Evolutionary conservation across 257 asterid genomes (phyloP), one percentile per base, ranked within the genome.

Genomic region (Echium plantagineum): DNA sequence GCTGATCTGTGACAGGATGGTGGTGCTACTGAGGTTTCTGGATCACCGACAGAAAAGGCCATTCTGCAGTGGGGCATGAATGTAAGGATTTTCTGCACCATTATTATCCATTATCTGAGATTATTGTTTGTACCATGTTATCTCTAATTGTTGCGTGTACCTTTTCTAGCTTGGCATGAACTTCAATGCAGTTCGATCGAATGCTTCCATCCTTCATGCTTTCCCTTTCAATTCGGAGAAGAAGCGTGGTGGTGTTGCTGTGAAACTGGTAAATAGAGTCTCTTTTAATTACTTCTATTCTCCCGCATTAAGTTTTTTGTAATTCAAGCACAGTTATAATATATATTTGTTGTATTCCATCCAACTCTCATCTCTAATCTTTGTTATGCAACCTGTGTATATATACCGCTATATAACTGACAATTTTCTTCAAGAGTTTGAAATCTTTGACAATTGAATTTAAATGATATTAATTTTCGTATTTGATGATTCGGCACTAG

Each of bases 41-140:
- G 98, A 28, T 91, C 98, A 63, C 96, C 98, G 46, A 91, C 98
- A 21, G 98, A 91, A 68, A 91, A 91, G 80, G 94, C 98, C 67
- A 83, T 91, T 75, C 94, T 91, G 63, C 96, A 85, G 71, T 91
- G 95, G 95, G 98, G 80, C 59, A 42, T 91, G 58, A 82, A 84
- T 66, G 96, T 91, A 82, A 71, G 56, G 61, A n/a, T 21, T 35
- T 12, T 17, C 15, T 47, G 58, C 52, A 28, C n/a, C 17, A 19
- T 62, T 62, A 63, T 47, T 22, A 24, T 24, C 26, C 28, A 47
- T 48, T 55, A 19, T 15, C 16, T 59, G 59, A 48, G 61, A 31
- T 13, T 21, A 16, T 59, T 51, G 63, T 65, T 42, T 38, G 56
- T 20, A 21, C 21, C 42, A 17, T 21, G 48, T 66, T 68, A 22